These are phyloP conservation scores for Epichloe sylvatica DNA, from an alignment of 2,329 filamentous ascomycete species.

Conservation along the genomic window DNA sequence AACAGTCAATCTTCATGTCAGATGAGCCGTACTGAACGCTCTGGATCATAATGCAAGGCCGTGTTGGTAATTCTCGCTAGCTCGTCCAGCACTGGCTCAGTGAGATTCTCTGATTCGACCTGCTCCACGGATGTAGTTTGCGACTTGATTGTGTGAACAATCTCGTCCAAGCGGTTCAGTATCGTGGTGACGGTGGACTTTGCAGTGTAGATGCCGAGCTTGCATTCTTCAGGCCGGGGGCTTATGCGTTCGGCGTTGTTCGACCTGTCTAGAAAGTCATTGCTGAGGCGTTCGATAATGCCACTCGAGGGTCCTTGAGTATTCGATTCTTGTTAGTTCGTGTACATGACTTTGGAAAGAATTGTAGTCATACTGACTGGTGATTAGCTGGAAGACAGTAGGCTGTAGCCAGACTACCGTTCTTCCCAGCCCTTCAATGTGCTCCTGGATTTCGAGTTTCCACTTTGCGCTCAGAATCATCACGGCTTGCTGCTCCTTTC, in stretches of 20 bases:
- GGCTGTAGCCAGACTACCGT: conserved; percentile 25
- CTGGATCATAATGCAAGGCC: conserved; percentile 10
- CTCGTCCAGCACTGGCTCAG: conserved; percentile 13
- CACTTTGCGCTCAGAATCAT: conserved; percentile 35
- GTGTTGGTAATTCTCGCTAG: conserved; percentile 22
- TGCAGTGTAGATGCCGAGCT: conserved; percentile 17
- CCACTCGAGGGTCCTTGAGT: conserved; percentile 8
- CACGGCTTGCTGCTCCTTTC: conserved; percentile 28
- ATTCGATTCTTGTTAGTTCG: background rate
- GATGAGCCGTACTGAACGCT: conserved; percentile 10
- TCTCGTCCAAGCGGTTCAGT: conserved; percentile 23
- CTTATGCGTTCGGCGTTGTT: conserved; percentile 18
- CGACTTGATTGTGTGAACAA: conserved; percentile 14
- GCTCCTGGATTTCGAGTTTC: conserved; percentile 34
- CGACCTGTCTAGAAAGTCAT: conserved; percentile 18
- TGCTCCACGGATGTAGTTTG: conserved; percentile 14
- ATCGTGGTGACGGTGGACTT: conserved; percentile 18
- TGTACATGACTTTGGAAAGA: background rate
- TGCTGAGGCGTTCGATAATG: conserved; percentile 15
- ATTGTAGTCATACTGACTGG: conserved; percentile 22
- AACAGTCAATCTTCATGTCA: background rate
- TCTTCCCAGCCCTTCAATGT: conserved; percentile 28
- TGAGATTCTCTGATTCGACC: conserved; percentile 10
- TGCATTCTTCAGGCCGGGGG: conserved; percentile 8
- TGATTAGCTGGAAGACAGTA: conserved; percentile 29